Evolutionary conservation across 257 asterid species (phyloP), one percentile per base, ranked within the genome.

Genomic region (Marsdenia floribunda): DNA sequence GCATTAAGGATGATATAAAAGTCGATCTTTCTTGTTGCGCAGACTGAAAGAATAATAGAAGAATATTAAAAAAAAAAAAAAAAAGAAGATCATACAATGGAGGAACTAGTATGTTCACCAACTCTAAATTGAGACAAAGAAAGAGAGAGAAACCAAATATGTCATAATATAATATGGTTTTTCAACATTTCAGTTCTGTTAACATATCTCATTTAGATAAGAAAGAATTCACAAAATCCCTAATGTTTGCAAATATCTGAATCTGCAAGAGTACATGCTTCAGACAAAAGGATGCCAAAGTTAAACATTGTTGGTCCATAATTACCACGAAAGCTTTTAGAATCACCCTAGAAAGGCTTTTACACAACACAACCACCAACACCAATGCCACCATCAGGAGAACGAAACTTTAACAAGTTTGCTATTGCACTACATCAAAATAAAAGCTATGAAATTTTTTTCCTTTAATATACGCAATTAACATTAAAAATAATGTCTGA

Each of bases 11-110:
- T 75, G 89, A 80, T 77, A 92, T 84, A 76, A 87, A 90, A 29
- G 87, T 88, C 77, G 97, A 86, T 81, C 96, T 85, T 84, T 95
- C 99, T 85, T 90, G 91, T 80, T 92, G 96, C 44, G 96, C 94
- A 82, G 94, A 97, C 99, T 93, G 94, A 81, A 85, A 84, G 69
- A 83, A 35, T 55, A 80, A 80, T 75, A 81, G 67, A 44, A 35
- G 63, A 71, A 77, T 74, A 76, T 73, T 29, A 0, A 29, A 29
- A 29, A 29, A 80, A 78, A 79, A 79, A 82, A 71, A 78, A 75
- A 79, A 79, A 82, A 71, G 76, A 1, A 18, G 38, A 46, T 50
- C 15, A 18, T n/a, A 6, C 52, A 64, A 54, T 40, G 19, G 8
- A 67, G 24, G 18, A 66, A 67, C 66, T 19, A 10, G 3, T 42